Percentiles rank a stretch among this genome's conserved stretches.
phyloP scores from a whole-genome alignment of 257 asterid species.

The Henckelia pumila region DNA sequence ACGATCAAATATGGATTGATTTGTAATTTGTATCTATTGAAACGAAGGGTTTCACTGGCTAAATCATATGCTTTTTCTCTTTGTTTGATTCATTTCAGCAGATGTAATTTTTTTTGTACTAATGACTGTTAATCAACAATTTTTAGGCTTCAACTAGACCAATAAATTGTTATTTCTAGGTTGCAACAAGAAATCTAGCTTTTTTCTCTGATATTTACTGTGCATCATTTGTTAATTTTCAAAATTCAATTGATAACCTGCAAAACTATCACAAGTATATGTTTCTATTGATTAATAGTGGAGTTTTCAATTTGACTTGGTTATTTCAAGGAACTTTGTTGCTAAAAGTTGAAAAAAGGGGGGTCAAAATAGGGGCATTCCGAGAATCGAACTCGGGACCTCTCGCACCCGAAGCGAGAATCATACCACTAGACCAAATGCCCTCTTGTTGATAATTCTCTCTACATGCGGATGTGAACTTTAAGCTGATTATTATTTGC shows the following conservation, averaged over 20 bases:
- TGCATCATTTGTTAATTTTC: not conserved
- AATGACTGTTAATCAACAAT: not conserved
- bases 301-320: not conserved
- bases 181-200: not conserved
- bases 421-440: constrained; percentile 88
- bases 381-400: constrained; percentile 78
- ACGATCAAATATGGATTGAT: not conserved
- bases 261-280: too few relatives aligned
- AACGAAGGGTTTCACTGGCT: not conserved
- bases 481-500: not conserved
- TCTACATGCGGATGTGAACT: not conserved
- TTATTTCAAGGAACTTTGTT: not conserved
- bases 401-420: constrained; percentile 82
- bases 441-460: constrained; percentile 30
- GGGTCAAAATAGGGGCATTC: constrained; percentile 55
- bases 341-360: not conserved
- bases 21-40: not conserved
- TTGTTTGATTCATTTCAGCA: not conserved
- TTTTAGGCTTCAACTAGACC: not conserved
- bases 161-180: not conserved
- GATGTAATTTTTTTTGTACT: not conserved
- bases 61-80: not conserved
- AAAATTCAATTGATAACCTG: not conserved
- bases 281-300: not conserved
- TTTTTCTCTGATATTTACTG: not conserved